Percentiles rank a stretch among this genome's conserved stretches.
These are phyloP conservation scores for Naganishia albida DNA, from an alignment of 1,284 basidiomycete species.

Conservation along the genomic window DNA sequence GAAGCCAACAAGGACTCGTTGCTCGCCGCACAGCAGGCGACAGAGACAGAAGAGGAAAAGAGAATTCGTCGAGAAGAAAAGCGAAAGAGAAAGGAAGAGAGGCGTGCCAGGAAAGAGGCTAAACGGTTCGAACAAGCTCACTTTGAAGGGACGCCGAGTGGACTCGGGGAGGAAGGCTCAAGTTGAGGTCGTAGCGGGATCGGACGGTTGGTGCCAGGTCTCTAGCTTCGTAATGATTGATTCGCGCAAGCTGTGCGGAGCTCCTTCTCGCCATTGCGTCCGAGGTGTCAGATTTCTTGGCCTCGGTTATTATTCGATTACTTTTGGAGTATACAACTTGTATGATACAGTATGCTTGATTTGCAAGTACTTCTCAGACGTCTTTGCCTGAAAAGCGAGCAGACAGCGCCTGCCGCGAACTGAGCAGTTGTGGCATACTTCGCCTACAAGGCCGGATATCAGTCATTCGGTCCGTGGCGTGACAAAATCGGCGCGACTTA, in stretches of 20 bases:
- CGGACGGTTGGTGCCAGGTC: no score
- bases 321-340: no score
- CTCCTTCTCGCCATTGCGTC: no score
- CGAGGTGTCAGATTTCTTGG: no score
- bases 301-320: no score
- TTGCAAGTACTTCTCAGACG: no score
- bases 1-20: not conserved
- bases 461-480: not conserved
- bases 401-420: constrained; percentile 7
- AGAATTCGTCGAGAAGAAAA: constrained; percentile 15
- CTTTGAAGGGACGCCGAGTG: not conserved
- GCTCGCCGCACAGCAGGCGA: no score
- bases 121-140: constrained; percentile 17
- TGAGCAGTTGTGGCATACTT: constrained; percentile 18
- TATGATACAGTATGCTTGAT: no score
- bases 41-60: constrained; percentile 18
- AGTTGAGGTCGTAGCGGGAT: no score
- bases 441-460: constrained; percentile 1
- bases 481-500: not conserved
- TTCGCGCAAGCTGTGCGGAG: no score
- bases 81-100: constrained; percentile 21
- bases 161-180: no score
- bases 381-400: not conserved
- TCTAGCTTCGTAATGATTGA: no score
- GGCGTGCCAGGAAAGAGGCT: constrained; percentile 18